Conservation (phyloP, 805 yeast species). For the Kodamaea jinghongensis region DNA sequence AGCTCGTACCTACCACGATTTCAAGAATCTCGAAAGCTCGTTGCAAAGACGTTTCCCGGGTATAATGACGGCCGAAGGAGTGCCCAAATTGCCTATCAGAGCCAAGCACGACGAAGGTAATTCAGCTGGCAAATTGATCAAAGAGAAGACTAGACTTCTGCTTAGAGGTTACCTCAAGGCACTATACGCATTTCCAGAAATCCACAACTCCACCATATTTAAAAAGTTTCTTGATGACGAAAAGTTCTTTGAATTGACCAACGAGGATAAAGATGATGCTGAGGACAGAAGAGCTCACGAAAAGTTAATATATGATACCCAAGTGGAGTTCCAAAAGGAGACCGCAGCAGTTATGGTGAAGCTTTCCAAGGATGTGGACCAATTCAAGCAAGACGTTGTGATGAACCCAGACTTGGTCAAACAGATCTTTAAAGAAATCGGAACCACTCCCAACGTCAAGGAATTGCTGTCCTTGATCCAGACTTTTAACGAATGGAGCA, state of each 20-base stretch:
- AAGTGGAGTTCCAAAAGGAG: constrained; percentile 68
- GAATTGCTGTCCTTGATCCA: constrained; percentile 66
- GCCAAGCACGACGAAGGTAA: constrained; percentile 38
- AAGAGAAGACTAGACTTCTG: constrained; percentile 77
- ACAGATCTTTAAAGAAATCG: constrained; percentile 64
- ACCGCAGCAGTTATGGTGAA: constrained; percentile 56
- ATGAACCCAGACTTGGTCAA: constrained; percentile 53
- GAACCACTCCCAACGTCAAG: constrained; percentile 46
- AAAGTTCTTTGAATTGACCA: constrained; percentile 32
- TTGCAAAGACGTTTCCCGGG: constrained; percentile 67
- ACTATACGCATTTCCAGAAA: constrained; percentile 52
- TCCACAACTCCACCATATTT: constrained; percentile 52
- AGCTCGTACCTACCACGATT: constrained; percentile 65
- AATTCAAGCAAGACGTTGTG: constrained; percentile 54
- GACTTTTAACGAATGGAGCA: constrained; percentile 76
- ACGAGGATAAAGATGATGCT: constrained; percentile 53
- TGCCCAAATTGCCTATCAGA: constrained; percentile 59
- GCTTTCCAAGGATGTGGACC: constrained; percentile 56
- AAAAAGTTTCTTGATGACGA: constrained; percentile 49
- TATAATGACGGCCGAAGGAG: constrained; percentile 40
- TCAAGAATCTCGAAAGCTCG: constrained; percentile 52
- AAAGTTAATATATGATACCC: constrained; percentile 51
- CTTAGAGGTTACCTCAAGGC: constrained; percentile 68
- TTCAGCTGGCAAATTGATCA: constrained; percentile 37
- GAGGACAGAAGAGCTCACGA: constrained; percentile 61